phyloP scores from a whole-genome alignment of 768 basidiomycete genomes.

The Xerocomellus amylosporus region DNA sequence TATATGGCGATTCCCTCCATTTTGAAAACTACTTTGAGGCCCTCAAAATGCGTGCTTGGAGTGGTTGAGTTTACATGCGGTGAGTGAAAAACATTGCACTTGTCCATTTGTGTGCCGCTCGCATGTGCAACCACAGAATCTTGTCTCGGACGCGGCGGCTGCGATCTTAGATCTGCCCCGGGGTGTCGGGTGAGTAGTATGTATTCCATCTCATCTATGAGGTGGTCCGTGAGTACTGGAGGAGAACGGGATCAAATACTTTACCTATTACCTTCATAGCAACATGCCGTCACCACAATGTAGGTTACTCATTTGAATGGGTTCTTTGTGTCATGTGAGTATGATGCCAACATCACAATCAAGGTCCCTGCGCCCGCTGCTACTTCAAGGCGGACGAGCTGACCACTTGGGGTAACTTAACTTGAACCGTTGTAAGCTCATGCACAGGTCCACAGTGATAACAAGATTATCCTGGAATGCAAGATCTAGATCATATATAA shows the following conservation, averaged over 20 bases:
- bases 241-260: not conserved
- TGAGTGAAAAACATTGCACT: too few species aligned
- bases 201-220: not conserved
- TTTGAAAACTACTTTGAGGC: too few species aligned
- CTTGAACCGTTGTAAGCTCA: not conserved
- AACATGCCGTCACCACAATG: too few species aligned
- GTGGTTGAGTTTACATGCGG: too few species aligned
- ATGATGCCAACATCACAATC: not conserved
- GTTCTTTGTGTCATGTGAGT: not conserved
- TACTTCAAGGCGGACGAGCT: not conserved
- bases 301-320: too few species aligned
- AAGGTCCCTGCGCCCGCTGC: not conserved
- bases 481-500: not conserved
- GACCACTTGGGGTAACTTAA: not conserved
- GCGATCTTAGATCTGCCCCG: not conserved
- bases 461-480: not conserved
- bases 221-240: not conserved
- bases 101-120: too few species aligned
- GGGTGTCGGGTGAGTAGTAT: not conserved
- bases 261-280: too few species aligned
- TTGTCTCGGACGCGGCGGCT: not conserved
- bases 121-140: not conserved
- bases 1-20: too few species aligned
- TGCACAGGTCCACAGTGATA: not conserved
- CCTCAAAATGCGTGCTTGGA: too few species aligned